Percentiles rank a stretch among this genome's conserved stretches.
These are phyloP conservation scores for Amanita brunnescens DNA, from an alignment of 768 basidiomycete genomes.

Conservation along the genomic window DNA sequence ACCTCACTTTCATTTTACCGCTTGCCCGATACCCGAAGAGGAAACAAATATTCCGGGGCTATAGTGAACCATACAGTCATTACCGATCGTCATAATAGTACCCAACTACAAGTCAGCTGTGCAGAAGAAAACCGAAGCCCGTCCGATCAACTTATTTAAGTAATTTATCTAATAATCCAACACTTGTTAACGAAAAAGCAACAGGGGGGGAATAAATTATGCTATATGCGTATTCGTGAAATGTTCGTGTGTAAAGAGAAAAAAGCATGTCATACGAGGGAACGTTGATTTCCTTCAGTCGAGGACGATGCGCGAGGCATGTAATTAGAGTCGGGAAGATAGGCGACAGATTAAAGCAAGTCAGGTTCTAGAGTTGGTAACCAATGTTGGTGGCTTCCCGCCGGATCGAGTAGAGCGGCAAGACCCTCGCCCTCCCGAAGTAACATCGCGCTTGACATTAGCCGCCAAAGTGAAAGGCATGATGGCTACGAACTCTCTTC, in stretches of 20 bases:
- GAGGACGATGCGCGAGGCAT: too few relatives aligned
- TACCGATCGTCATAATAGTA: neutral
- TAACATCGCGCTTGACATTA: neutral
- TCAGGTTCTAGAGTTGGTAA: too few relatives aligned
- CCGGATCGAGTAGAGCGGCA: too few relatives aligned
- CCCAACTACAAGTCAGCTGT: neutral
- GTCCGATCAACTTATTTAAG: too few relatives aligned
- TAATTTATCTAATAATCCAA: neutral
- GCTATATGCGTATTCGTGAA: neutral
- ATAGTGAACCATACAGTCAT: neutral
- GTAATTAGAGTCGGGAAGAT: too few relatives aligned
- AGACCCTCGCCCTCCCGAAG: too few relatives aligned
- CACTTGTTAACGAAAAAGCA: neutral
- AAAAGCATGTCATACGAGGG: too few relatives aligned
- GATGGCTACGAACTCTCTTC: conserved; percentile 18
- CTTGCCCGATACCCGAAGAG: too few relatives aligned
- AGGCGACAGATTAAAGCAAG: neutral
- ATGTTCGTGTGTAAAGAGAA: too few relatives aligned
- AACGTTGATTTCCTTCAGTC: too few relatives aligned
- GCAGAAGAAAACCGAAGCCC: neutral
- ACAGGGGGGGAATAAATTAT: neutral
- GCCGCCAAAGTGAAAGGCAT: neutral
- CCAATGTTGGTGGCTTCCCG: too few relatives aligned
- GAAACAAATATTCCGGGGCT: neutral
- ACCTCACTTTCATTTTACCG: too few relatives aligned